Evolutionary conservation across 1,284 basidiomycete genomes (phyloP), one percentile per base, ranked within the genome.

Genomic region (Cutaneotrichosporon arboriforme): DNA sequence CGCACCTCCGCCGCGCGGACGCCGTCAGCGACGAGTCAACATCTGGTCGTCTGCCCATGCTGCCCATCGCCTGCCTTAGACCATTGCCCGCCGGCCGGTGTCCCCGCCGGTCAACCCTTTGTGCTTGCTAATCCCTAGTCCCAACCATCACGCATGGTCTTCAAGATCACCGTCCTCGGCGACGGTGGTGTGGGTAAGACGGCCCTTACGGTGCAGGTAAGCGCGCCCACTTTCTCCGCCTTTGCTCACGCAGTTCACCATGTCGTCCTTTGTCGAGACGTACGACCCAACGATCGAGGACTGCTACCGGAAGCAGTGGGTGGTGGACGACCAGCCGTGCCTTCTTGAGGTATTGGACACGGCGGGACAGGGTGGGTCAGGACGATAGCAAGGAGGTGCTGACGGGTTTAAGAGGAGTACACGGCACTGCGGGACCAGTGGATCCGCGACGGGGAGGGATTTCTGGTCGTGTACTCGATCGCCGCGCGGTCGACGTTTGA

Each of bases 101-200:
- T n/a, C n/a, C n/a, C n/a, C n/a, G n/a, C n/a, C n/a, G n/a, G n/a
- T n/a, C n/a, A n/a, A n/a, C n/a, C n/a, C n/a, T n/a, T n/a, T n/a
- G n/a, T n/a, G n/a, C n/a, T 31, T 5, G 26, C 48, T 49, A 31
- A 49, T 35, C 31, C n/a, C 15, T 31, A 49, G 52, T 48, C 52
- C 18, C 52, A 54, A 44, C 31, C 57, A 8, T 57, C 56, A 35
- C 57, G 72, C 43, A 74, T 73, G 69, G 55, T 74, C 50, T 70
- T 67, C 69, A 76, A 76, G 59, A 69, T 97, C 67, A 91, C 92
- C 61, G 90, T 97, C 62, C 82, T 97, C 52, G 92, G 92, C 62
- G 93, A 97, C 77, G 93, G 93, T 77, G 93, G 93, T 78, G 93
- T 97, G 34, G 93, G 93, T 61, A 97, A 97, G 81, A 97, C 93